Evolutionary conservation across 1,139 yeast species (phyloP).

Genomic region (Suhomyces panamericanus): DNA sequence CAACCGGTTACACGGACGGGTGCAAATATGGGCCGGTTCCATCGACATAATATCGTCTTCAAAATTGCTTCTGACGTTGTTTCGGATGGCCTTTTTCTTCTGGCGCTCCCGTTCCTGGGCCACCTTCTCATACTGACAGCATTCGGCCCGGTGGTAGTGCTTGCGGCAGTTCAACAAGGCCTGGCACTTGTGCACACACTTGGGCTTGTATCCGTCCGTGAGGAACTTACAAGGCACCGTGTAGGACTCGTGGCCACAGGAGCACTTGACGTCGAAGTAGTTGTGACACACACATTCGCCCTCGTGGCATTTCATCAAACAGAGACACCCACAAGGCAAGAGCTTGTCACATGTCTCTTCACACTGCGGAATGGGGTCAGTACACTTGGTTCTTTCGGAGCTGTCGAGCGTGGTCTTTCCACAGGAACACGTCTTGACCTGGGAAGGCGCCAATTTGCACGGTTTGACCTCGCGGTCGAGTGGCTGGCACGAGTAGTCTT

Average conservation of each 20-base stretch:
- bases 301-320: constrained; percentile 69
- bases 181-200: constrained; percentile 73
- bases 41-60: constrained; percentile 56
- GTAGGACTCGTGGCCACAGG: constrained; percentile 51
- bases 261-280: constrained; percentile 47
- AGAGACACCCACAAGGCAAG: constrained; percentile 71
- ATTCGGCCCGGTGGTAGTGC: constrained; percentile 67
- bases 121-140: constrained; percentile 67
- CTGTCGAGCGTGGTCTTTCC: constrained; percentile 48
- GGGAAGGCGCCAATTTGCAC: constrained; percentile 67
- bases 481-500: constrained; percentile 61
- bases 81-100: constrained; percentile 51
- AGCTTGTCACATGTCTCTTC: constrained; percentile 59
- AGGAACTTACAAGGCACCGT: constrained; percentile 64
- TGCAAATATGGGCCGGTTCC: constrained; percentile 79
- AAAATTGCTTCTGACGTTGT: constrained; percentile 35
- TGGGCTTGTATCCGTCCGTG: constrained; percentile 52
- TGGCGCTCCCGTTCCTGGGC: constrained; percentile 65
- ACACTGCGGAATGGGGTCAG: constrained; percentile 80
- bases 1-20: constrained; percentile 63
- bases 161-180: constrained; percentile 78
- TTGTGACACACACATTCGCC: constrained; percentile 73
- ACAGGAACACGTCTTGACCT: constrained; percentile 70
- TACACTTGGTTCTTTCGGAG: constrained; percentile 52
- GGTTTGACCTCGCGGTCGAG: constrained; percentile 35